These are phyloP conservation scores for Metarhizium brunneum DNA, from an alignment of 2,329 filamentous ascomycete species.

Conservation along the genomic window DNA sequence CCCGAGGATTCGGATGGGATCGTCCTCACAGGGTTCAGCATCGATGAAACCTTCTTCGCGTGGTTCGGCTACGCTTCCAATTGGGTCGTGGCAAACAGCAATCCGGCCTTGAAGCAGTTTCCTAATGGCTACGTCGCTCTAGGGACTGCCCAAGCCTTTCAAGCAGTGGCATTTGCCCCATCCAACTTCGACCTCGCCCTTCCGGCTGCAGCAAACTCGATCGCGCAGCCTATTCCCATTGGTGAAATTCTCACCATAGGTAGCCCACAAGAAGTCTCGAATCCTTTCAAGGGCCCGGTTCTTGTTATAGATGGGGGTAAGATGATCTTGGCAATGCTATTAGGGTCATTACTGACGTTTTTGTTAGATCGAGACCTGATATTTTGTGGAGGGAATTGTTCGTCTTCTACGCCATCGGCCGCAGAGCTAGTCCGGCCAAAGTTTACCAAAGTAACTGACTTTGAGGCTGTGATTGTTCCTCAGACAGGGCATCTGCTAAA, in stretches of 20 bases:
- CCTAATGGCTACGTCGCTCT: background rate
- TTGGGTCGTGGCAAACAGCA: background rate
- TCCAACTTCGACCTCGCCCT: background rate
- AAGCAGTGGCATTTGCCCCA: background rate
- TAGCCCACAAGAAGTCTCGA: no score
- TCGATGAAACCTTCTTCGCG: background rate
- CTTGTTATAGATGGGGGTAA: no score
- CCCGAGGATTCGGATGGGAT: background rate
- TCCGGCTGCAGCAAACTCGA: background rate
- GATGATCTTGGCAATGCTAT: no score
- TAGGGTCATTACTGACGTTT: no score
- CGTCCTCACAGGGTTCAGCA: background rate
- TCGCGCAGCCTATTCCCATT: background rate
- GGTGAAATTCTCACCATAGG: background rate
- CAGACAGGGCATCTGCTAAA: no score
- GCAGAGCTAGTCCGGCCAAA: no score
- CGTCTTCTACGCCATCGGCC: no score
- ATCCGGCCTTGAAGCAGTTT: background rate
- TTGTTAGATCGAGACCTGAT: no score
- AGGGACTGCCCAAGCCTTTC: background rate
- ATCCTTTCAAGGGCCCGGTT: no score
- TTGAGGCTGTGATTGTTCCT: no score
- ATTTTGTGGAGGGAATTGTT: no score
- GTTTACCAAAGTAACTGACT: no score
- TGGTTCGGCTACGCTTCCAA: background rate